A percentile compares a stretch with the other conserved stretches of the same genome.
phyloP scores from a whole-genome alignment of 192 early-diverging fungal species.

The Podila epigama region DNA sequence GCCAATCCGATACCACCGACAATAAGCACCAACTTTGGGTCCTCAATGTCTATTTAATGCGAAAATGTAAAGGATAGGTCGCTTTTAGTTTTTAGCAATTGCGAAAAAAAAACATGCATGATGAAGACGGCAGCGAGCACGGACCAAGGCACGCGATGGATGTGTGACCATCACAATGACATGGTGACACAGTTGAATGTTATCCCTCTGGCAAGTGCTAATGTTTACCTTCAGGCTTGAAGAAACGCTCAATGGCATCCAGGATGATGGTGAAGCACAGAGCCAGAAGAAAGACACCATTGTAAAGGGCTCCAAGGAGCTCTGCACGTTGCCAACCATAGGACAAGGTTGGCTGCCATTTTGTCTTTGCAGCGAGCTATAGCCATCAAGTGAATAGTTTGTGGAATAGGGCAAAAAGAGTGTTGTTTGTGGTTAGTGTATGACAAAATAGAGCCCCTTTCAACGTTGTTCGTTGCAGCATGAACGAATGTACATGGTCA shows the following conservation, averaged over 20 bases:
- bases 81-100: too few species aligned
- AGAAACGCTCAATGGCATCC: constrained; percentile 85
- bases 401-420: background rate
- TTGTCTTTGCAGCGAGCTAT: constrained; percentile 68
- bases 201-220: background rate
- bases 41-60: constrained; percentile 68
- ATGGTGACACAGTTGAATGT: constrained; percentile 23
- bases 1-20: constrained; percentile 80
- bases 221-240: constrained; percentile 63
- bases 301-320: constrained; percentile 91
- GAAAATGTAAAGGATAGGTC: too few species aligned
- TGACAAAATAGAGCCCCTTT: too few species aligned
- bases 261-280: constrained; percentile 91
- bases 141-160: background rate
- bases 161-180: constrained; percentile 55
- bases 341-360: constrained; percentile 70
- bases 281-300: constrained; percentile 89
- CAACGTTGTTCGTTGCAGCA: too few species aligned
- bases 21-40: constrained; percentile 77
- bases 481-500: too few species aligned
- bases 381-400: too few species aligned
- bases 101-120: too few species aligned
- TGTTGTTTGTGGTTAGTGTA: background rate
- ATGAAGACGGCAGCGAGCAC: background rate
- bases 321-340: constrained; percentile 95